Conservation (phyloP, 106 monocot species). For the Acorus gramineus region DNA sequence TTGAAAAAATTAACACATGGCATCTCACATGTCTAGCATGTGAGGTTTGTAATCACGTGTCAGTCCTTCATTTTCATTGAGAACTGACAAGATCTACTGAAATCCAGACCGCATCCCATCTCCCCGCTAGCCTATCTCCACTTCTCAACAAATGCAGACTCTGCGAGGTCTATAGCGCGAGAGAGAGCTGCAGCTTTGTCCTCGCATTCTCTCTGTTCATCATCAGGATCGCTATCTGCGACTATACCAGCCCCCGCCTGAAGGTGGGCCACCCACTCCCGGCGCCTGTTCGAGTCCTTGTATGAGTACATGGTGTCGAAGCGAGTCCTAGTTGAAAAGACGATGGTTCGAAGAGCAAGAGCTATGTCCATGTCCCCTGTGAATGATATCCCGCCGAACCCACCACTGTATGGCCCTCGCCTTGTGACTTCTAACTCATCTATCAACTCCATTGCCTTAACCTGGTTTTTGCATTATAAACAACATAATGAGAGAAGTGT, state of each 20-base stretch:
- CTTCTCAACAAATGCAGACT: slow-evolving; percentile 33
- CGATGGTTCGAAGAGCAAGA: slow-evolving; percentile 54
- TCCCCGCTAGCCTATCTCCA: too few relatives aligned
- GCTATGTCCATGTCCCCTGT: slow-evolving; percentile 54
- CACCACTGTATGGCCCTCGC: slow-evolving; percentile 70
- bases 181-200: slow-evolving; percentile 64
- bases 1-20: too few relatives aligned
- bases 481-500: neutral
- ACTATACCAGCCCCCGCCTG: slow-evolving; percentile 76
- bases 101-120: too few relatives aligned
- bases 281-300: slow-evolving; percentile 18
- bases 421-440: slow-evolving; percentile 55
- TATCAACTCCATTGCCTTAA: slow-evolving; percentile 76
- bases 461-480: slow-evolving; percentile 13
- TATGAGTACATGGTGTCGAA: slow-evolving; percentile 51
- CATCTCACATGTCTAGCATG: too few relatives aligned
- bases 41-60: too few relatives aligned
- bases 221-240: slow-evolving; percentile 54
- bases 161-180: slow-evolving; percentile 68
- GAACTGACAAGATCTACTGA: too few relatives aligned
- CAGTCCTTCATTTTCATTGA: too few relatives aligned
- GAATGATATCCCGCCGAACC: slow-evolving; percentile 54
- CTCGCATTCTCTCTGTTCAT: slow-evolving; percentile 67
- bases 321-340: slow-evolving; percentile 44
- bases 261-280: slow-evolving; percentile 76